Evolutionary conservation across 441 rosid genomes (phyloP), one percentile per base, ranked within the genome.

Genomic region (Corymbia citriodora): DNA sequence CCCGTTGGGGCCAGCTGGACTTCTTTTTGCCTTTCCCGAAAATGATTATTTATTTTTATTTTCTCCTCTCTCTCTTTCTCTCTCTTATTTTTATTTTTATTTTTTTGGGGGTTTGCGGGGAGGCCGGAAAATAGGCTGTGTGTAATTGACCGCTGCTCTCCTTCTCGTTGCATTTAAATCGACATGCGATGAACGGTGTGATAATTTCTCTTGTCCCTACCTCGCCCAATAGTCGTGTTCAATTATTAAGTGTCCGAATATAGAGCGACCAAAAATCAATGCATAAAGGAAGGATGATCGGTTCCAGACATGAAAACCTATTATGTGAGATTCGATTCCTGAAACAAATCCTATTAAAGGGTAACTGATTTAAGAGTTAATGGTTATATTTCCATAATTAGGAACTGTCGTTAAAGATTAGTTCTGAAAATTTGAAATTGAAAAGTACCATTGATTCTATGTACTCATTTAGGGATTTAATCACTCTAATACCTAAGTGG

Each of bases 291-390:
- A 25, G 65, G 14, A 1, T 25, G 63, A 10, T 4, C 7, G 3
- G 10, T 59, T 59, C 25, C n/a, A 25, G 25, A 2, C 0, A 0
- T 4, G 1, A 25, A 10, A 59, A 59, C 25, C 0, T 10, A 0
- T 13, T 14, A 2, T 29, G 2, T 23, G 0, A 59, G 29, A 10
- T 23, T 59, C 0, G 1, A 3, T 59, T 59, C 63, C 10, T 10
- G 14, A 59, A 59, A 59, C 0, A 2, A 8, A 59, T 59, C 7
- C 1, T 23, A 59, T 59, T 59, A 40, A 40, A 40, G 6, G 45
- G 6, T 5, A 40, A 40, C 45, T 40, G 45, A 40, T 40, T 40
- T 40, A 40, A 40, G 45, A 5, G 6, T 40, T 5, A 40, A 40
- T 40, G 5, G 45, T 40, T 40, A 5, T 40, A 1, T 40, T 6